These are phyloP conservation scores for Gossypium davidsonii DNA, from an alignment of 441 rosid species.

Conservation along the genomic window DNA sequence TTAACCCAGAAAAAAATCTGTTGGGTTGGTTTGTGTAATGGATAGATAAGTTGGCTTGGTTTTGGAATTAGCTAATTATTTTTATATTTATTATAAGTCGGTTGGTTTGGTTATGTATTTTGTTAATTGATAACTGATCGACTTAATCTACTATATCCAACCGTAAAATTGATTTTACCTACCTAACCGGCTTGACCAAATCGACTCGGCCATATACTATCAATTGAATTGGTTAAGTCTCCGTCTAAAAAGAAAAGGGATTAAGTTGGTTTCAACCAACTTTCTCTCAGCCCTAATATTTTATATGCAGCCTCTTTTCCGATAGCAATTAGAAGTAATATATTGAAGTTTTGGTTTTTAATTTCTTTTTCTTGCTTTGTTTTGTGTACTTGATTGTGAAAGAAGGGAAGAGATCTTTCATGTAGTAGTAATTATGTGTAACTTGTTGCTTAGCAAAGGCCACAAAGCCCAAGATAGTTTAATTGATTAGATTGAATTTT, in stretches of 20 bases:
- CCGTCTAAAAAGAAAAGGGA: background rate
- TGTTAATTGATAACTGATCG: background rate
- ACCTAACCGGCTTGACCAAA: background rate
- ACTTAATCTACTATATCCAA: background rate
- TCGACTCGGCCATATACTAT: background rate
- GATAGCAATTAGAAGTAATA: background rate
- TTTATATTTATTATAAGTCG: background rate
- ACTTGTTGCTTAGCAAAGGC: no score
- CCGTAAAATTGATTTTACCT: background rate
- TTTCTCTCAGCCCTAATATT: background rate
- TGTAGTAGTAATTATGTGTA: background rate
- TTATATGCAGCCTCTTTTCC: background rate
- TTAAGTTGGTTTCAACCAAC: background rate
- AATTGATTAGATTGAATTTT: no score
- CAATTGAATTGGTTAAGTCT: background rate
- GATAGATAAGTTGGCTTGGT: background rate
- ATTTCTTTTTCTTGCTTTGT: background rate
- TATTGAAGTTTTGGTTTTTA: background rate
- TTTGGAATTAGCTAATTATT: background rate
- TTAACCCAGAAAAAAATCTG: background rate
- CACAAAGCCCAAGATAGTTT: no score
- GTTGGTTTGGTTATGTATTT: background rate
- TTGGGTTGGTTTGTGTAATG: background rate
- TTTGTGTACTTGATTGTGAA: background rate
- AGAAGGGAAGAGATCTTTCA: background rate